Base-by-base conservation (phyloP, 331 rosid species). In the Pyracantha coccinea region DNA sequence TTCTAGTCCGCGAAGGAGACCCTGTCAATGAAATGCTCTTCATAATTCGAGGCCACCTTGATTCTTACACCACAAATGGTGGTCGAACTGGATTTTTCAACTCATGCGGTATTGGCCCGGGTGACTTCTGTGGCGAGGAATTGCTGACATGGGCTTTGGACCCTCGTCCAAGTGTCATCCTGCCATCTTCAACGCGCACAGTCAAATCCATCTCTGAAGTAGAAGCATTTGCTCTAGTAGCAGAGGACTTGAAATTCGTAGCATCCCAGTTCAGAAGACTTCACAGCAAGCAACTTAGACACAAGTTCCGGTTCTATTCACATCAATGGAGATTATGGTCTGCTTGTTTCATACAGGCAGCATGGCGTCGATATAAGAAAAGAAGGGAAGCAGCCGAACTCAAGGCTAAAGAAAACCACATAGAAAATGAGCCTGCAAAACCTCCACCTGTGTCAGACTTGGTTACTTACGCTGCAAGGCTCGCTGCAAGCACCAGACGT, bases 291-390 rank as follows among this genome's bases (percentile, higher is more conserved):
- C 96, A 89, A 73, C 89, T 93, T 4, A 74, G 93, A 58, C 96
- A 91, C 75, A 93, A 89, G 83, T 91, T 93, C 77, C 82, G 90
- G 68, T 89, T 88, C 75, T 87, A 91, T 81, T 91, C 98, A 0
- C 96, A 93, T 77, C 98, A 93, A 38, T 93, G 98, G 98, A 80
- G 97, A 32, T 80, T 92, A 3, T 91, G 97, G 97, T 88, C 92
- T 44, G 97, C 97, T 0, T 83, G 91, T 68, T 88, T 88, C 78
- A 66, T 93, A 38, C 97, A 93, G 83, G 79, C 88, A 28, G 98
- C 96, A 1, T 93, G 97, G 97, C 86, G 90, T 41, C 76, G 91
- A 16, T 72, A 66, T 45, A 86, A 81, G 89, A 89, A 84, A 60
- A 77, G 96, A 20, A 88, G 72, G 69, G 89, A 77, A 66, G 47